phyloP scores from a whole-genome alignment of 257 asterid species.

The Craterostigma plantagineum region DNA sequence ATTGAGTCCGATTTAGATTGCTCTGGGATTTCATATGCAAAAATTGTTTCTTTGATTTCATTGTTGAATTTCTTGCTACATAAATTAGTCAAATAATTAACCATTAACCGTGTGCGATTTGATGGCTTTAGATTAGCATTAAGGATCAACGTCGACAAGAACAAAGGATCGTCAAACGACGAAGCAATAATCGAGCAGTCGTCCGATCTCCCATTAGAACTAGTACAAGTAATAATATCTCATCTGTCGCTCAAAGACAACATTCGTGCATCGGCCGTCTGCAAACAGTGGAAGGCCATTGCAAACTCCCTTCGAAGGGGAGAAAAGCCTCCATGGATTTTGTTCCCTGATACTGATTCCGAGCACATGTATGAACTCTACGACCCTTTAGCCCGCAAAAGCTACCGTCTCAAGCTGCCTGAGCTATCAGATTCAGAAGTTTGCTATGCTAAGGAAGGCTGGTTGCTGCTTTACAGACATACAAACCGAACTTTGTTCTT shows the following conservation, averaged over 20 bases:
- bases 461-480: conserved; percentile 64
- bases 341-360: conserved; percentile 49
- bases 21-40: too few relatives aligned
- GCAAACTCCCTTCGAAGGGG: conserved; percentile 47
- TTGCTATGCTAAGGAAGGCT: conserved; percentile 64
- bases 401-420: conserved; percentile 49
- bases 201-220: conserved; percentile 44
- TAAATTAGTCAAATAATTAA: too few relatives aligned
- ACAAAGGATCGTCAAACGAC: too few relatives aligned
- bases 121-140: too few relatives aligned
- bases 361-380: conserved; percentile 63
- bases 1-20: too few relatives aligned
- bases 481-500: conserved; percentile 33
- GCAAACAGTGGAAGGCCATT: conserved; percentile 50
- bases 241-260: conserved; percentile 47
- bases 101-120: too few relatives aligned
- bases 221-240: conserved; percentile 40
- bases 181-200: too few relatives aligned
- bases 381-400: conserved; percentile 50
- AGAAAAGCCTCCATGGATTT: conserved; percentile 63
- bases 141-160: too few relatives aligned
- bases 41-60: too few relatives aligned
- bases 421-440: conserved; percentile 46
- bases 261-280: conserved; percentile 66
- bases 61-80: too few relatives aligned